Evolutionary conservation across 306 rosid species (phyloP), one percentile per base, ranked within the genome.

Genomic region (Citrullus amarus): DNA sequence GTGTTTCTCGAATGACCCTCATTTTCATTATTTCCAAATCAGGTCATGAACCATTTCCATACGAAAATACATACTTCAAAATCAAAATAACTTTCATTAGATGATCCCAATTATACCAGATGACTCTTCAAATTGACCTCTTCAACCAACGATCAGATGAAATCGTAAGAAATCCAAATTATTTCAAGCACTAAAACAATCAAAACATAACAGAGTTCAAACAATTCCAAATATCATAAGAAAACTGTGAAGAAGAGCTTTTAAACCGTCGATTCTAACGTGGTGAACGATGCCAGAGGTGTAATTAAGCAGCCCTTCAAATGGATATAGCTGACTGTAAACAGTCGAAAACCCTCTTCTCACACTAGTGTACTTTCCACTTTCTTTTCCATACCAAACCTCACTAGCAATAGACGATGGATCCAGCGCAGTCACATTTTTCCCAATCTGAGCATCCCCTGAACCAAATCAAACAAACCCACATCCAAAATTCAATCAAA

Each of bases 261-360:
- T 25, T 43, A 34, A 85, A 93, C 98, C 98, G 68, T 89, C 75
- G 72, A 94, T 82, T 85, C 79, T 90, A 39, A 89, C 98, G 81
- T 92, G 97, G 83, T 94, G 97, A 90, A 92, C 89, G 85, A 94
- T 92, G 57, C 90, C 94, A 20, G 98, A 94, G 20, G 96, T 90
- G 87, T 94, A 94, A 92, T 92, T 90, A 82, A 87, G 83, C 34
- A 90, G 94, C 50, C 94, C 96, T 86, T 87, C 78, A 77, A 88
- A 92, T 56, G 98, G 98, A 84, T 94, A 94, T 83, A 90, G 71
- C 22, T 94, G 98, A 79, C 86, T 88, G 75, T 94, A 94, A 83
- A 90, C 88, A 72, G 81, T 62, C 15, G 97, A 90, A 81, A 69
- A 77, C 76, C 97, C 97, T 83, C 80, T 88, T 68, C 77, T 75